Conservation (phyloP, 352 stramenopile genomes). For the Phytophthora sp. region DNA sequence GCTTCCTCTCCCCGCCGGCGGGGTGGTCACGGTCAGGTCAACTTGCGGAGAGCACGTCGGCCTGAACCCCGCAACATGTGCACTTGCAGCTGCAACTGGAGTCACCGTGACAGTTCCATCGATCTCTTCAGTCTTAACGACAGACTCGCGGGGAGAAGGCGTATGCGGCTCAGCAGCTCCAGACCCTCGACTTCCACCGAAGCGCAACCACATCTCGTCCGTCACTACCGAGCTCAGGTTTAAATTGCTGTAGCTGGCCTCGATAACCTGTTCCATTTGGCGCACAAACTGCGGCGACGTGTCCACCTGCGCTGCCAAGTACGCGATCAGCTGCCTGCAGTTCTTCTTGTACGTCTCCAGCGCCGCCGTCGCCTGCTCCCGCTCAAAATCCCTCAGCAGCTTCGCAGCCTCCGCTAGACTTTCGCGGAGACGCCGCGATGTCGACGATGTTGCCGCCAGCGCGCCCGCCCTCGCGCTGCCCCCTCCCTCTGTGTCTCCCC, state of each 20-base stretch:
- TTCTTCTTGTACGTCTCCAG: slow-evolving; percentile 51
- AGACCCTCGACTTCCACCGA: background rate
- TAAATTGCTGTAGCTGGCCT: slow-evolving; percentile 52
- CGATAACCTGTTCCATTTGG: slow-evolving; percentile 71
- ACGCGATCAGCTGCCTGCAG: slow-evolving; percentile 55
- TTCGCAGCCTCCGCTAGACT: slow-evolving; percentile 18
- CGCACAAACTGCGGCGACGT: slow-evolving; percentile 55
- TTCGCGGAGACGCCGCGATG: slow-evolving; percentile 15
- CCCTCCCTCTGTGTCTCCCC: too few relatives aligned
- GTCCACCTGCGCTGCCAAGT: slow-evolving; percentile 58
- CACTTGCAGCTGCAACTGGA: slow-evolving; percentile 4
- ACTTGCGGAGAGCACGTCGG: slow-evolving; percentile 28
- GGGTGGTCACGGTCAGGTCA: slow-evolving; percentile 13
- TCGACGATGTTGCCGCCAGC: too few relatives aligned
- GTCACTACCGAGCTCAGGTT: slow-evolving; percentile 36
- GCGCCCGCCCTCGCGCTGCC: too few relatives aligned
- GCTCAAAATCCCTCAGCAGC: slow-evolving; percentile 20
- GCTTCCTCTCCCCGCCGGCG: slow-evolving; percentile 17
- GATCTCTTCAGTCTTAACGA: background rate
- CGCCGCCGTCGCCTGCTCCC: slow-evolving; percentile 3
- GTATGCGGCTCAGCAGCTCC: background rate
- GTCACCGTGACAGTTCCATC: slow-evolving; percentile 10
- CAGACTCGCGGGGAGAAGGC: background rate
- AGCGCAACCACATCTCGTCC: slow-evolving; percentile 15
- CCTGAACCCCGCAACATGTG: background rate